These are phyloP conservation scores for Parathielavia appendiculata DNA, from an alignment of 495 filamentous ascomycete species.

Conservation along the genomic window DNA sequence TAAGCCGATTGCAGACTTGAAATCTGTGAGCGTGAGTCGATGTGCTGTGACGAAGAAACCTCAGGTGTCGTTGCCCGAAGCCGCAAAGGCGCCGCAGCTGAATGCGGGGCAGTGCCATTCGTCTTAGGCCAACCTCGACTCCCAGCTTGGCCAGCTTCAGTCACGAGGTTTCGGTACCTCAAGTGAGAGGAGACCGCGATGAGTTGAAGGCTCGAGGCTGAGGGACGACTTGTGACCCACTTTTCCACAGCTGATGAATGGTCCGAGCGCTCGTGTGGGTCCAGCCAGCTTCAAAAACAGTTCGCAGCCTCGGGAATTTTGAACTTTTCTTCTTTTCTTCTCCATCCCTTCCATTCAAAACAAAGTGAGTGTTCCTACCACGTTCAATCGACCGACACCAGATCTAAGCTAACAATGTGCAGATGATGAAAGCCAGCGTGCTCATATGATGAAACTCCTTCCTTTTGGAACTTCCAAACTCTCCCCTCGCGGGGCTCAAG, in stretches of 20 bases:
- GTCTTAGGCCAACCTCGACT: not conserved
- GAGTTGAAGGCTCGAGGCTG: not conserved
- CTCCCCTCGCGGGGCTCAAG: slow-evolving; percentile 83
- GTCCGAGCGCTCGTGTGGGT: slow-evolving; percentile 23
- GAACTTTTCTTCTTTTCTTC: slow-evolving; percentile 45
- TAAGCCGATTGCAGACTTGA: slow-evolving; percentile 11
- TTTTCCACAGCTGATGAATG: slow-evolving; percentile 19
- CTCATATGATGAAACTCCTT: slow-evolving; percentile 74
- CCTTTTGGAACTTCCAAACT: slow-evolving; percentile 63
- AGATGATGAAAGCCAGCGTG: slow-evolving; percentile 99
- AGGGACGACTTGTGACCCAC: slow-evolving; percentile 2
- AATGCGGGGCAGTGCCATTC: slow-evolving; percentile 25
- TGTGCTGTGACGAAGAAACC: not conserved
- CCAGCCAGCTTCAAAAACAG: slow-evolving; percentile 21
- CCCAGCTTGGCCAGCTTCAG: not conserved
- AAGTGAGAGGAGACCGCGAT: not conserved
- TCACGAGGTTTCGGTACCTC: no score
- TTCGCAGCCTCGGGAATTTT: slow-evolving; percentile 15
- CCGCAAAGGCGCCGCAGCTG: slow-evolving; percentile 25
- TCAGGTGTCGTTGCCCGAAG: slow-evolving; percentile 5
- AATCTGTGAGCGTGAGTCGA: slow-evolving; percentile 3
- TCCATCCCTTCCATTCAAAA: slow-evolving; percentile 95
- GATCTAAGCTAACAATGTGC: slow-evolving; percentile 41
- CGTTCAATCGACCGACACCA: not conserved
- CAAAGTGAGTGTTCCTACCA: slow-evolving; percentile 58